A percentile compares a stretch with the other conserved stretches of the same genome.
Conservation (phyloP, 1,139 yeast species). For the Hemisphaericaspora xylanilytica region DNA sequence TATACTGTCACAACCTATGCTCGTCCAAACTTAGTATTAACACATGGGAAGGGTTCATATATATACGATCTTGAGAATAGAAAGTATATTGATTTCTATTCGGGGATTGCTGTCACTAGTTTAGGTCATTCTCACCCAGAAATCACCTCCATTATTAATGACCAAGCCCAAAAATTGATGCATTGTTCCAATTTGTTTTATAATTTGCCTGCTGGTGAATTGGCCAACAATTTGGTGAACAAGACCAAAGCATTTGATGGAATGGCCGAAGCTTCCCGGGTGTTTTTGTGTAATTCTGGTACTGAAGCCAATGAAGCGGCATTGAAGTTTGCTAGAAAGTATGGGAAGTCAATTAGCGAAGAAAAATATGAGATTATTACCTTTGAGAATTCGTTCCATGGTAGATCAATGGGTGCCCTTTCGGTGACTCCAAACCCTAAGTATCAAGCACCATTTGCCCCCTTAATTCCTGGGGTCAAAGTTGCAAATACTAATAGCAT, state of each 20-base stretch:
- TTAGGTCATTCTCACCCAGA: constrained; percentile 83
- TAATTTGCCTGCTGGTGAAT: constrained; percentile 79
- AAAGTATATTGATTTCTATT: constrained; percentile 83
- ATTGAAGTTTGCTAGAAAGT: constrained; percentile 87
- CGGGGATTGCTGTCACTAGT: constrained; percentile 96
- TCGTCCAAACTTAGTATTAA: constrained; percentile 69
- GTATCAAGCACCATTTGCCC: constrained; percentile 87
- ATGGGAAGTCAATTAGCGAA: constrained; percentile 56
- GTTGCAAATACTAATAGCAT: constrained; percentile 62
- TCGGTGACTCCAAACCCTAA: constrained; percentile 91
- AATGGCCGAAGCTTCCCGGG: constrained; percentile 74
- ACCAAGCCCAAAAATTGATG: constrained; percentile 70
- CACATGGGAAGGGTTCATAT: constrained; percentile 70
- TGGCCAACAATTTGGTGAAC: constrained; percentile 68
- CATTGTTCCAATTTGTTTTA: constrained; percentile 87
- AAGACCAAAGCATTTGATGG: constrained; percentile 72
- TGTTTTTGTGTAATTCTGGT: constrained; percentile 91
- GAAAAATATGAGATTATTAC: constrained; percentile 75
- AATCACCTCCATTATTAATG: constrained; percentile 63
- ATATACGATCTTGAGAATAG: constrained; percentile 77
- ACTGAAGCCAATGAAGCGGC: constrained; percentile 99
- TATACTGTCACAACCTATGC: constrained; percentile 80
- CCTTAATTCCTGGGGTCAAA: constrained; percentile 81
- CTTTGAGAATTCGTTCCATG: constrained; percentile 90
- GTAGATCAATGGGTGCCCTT: constrained; percentile 90